Evolutionary conservation across 495 filamentous ascomycete species (phyloP).

Genomic region (Daldinia caldariorum): DNA sequence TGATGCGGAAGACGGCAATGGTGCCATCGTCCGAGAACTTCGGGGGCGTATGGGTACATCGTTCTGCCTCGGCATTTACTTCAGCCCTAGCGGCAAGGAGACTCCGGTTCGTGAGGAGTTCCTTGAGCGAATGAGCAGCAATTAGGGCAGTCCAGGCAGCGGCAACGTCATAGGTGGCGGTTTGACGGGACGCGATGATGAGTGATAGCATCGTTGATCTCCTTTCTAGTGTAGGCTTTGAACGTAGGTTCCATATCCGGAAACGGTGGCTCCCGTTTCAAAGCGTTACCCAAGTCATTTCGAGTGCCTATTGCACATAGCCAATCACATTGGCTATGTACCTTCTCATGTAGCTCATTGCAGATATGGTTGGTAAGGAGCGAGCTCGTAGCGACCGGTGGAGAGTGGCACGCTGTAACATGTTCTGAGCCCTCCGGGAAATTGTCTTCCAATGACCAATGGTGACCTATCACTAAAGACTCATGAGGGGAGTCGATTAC

Average conservation of each 20-base stretch:
- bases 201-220: constrained; percentile 64
- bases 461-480: constrained; percentile 68
- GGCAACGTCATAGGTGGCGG: constrained; percentile 61
- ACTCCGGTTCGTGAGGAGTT: constrained; percentile 56
- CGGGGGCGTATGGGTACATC: constrained; percentile 63
- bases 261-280: constrained; percentile 68
- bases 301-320: constrained; percentile 67
- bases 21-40: constrained; percentile 65
- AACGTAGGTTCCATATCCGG: constrained; percentile 65
- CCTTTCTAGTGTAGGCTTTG: constrained; percentile 65
- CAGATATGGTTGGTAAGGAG: constrained; percentile 68
- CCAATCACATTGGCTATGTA: constrained; percentile 59
- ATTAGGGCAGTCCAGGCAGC: constrained; percentile 65
- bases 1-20: constrained; percentile 66
- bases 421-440: constrained; percentile 61
- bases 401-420: constrained; percentile 64
- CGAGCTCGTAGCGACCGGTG: constrained; percentile 66
- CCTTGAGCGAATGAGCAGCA: constrained; percentile 49
- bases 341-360: constrained; percentile 55
- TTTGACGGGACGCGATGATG: constrained; percentile 67
- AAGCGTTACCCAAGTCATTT: constrained; percentile 65
- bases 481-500: constrained; percentile 54
- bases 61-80: constrained; percentile 63
- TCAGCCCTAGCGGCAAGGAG: constrained; percentile 60
- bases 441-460: constrained; percentile 57